phyloP scores from a whole-genome alignment of 2,329 filamentous ascomycete genomes.

The Hypoxylon sp. region DNA sequence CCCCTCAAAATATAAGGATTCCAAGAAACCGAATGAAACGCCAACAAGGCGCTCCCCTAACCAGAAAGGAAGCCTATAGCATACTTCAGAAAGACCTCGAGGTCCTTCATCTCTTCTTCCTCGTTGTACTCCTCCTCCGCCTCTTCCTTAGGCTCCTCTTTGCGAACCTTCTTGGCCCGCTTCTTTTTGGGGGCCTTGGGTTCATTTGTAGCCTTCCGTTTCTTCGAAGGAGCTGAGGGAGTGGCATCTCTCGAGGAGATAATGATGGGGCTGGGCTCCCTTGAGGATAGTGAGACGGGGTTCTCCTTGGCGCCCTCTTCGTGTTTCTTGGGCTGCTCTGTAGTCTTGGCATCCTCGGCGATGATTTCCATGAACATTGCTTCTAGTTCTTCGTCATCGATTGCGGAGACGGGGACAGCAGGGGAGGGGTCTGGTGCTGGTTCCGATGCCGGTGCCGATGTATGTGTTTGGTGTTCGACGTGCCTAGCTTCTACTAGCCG shows the following conservation, averaged over 20 bases:
- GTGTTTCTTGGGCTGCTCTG: not conserved
- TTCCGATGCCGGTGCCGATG: not conserved
- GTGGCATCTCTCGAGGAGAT: not conserved
- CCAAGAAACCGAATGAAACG: not conserved
- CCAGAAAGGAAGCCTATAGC: not conserved
- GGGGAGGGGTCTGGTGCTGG: not conserved
- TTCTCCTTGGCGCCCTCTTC: not conserved
- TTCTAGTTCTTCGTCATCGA: no score
- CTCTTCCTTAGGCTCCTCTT: not conserved
- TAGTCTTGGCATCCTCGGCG: no score
- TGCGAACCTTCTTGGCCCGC: not conserved
- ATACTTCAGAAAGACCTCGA: not conserved
- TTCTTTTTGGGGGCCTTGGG: not conserved
- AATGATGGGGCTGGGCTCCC: constrained; percentile 4
- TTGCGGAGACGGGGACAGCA: not conserved
- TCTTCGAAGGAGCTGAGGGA: not conserved
- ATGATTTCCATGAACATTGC: no score
- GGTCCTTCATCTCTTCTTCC: not conserved
- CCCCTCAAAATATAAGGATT: not conserved
- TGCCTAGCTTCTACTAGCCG: not conserved
- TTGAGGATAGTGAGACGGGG: constrained; percentile 7
- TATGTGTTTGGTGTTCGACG: not conserved
- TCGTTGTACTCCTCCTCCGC: not conserved
- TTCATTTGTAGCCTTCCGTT: not conserved
- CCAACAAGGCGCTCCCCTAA: not conserved